Base-by-base conservation (phyloP, 1,284 basidiomycete genomes). In the Kalmanozyma brasiliensis region DNA sequence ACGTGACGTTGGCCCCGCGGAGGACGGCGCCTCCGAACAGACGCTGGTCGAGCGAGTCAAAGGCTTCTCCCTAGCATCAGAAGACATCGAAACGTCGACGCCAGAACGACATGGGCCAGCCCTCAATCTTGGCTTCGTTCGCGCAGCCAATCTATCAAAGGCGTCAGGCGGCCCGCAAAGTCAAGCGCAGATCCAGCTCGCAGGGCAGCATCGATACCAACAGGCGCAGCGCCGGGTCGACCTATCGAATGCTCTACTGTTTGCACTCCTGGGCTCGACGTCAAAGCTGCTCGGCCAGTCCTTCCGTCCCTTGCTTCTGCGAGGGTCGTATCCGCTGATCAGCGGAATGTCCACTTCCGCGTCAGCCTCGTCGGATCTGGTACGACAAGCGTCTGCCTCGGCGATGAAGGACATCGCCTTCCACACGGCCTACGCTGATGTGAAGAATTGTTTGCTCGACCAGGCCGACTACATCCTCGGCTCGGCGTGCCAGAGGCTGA, bases 381-480 rank as follows among this genome's bases (percentile, higher is more conserved):
- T 64, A 0, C 55, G 76, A 1, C 55, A 43, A 3, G 32, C 44
- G 3, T 56, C 74, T 0, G 53, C 61, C 1, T 46, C 62, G 16
- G 52, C 74, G 5, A 45, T 80, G 26, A 34, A 45, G 10, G 46
- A 65, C 10, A 66, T 81, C 9, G 60, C 79, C 1, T 53, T 58
- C n/a, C 56, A 75, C 10, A 60, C 68, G 17, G 79, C 73, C 3
- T 81, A 80, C 29, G 74, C 66, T 2, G 68, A 59, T 26, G 40
- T 75, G 8, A 47, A 65, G 43, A 73, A 69, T 32, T 77, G 72
- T 44, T 43, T 79, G 14, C 49, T 75, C 17, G 76, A 79, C 40
- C 73, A 81, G 30, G 75, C 76, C 4, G 80, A 81, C 51, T 81
- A 79, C 33, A 68, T 81, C 11, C 48, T 81, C 14, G 78, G 78